Conservation (phyloP, 1,139 yeast species). For the Suhomyces guaymorum region DNA sequence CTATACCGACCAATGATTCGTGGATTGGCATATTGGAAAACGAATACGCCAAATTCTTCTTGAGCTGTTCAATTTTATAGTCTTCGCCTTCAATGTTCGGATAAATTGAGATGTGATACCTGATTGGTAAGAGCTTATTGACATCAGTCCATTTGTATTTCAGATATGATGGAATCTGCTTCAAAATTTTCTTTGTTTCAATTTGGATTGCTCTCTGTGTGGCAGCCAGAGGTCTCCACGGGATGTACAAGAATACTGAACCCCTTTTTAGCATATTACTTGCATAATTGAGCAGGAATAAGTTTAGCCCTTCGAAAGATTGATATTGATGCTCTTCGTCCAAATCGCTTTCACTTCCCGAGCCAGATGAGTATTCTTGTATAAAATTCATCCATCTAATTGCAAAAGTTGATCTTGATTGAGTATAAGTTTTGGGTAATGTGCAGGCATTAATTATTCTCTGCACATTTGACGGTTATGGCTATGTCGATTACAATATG, state of each 20-base stretch:
- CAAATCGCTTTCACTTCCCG: conserved; percentile 9
- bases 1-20: conserved; percentile 6
- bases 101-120: conserved; percentile 20
- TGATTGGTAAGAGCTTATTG: conserved; percentile 5
- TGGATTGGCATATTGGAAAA: conserved; percentile 8
- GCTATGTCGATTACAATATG: too few species aligned
- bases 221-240: conserved; percentile 20
- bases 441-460: conserved; percentile 2
- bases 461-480: too few species aligned
- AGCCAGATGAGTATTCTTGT: conserved; percentile 16
- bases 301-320: conserved; percentile 5
- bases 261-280: conserved; percentile 13
- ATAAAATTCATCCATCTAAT: conserved; percentile 15
- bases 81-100: conserved; percentile 18
- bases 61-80: conserved; percentile 14
- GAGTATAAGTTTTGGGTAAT: too few species aligned
- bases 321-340: conserved; percentile 7
- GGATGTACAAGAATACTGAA: conserved; percentile 18
- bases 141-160: conserved; percentile 14
- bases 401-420: too few species aligned
- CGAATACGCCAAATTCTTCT: conserved; percentile 11
- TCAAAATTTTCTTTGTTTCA: conserved; percentile 2
- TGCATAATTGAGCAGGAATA: conserved; percentile 19
- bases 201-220: conserved; percentile 6
- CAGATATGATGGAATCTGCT: conserved; percentile 1